Conservation (phyloP, 345 rosid species). For the Syzygium oleosum region DNA sequence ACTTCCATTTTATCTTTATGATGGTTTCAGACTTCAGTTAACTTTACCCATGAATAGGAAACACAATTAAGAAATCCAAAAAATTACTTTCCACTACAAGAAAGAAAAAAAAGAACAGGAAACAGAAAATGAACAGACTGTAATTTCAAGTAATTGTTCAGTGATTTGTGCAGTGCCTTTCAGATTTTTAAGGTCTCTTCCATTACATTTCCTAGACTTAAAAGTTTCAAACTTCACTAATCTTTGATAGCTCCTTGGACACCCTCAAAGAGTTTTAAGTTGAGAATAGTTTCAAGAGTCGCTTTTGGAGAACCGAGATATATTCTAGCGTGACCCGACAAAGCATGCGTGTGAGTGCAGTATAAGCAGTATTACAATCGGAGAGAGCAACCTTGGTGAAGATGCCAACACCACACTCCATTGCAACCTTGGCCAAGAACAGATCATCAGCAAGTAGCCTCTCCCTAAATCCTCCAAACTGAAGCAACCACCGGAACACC, state of each 20-base stretch:
- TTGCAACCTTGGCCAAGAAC: conserved; percentile 51
- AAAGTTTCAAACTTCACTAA: not conserved
- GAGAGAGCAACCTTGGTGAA: conserved; percentile 41
- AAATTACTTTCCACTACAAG: not conserved
- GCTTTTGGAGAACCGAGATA: not conserved
- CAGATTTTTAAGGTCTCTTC: not conserved
- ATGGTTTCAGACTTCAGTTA: not conserved
- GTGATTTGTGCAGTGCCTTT: not conserved
- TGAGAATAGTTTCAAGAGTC: not conserved
- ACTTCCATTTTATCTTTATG: not conserved
- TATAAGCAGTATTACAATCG: not conserved
- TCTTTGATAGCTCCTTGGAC: not conserved
- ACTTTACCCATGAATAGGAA: not conserved
- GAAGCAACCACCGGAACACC: conserved; percentile 43
- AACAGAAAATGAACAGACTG: not conserved
- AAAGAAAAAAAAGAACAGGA: not conserved
- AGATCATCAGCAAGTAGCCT: conserved; percentile 58
- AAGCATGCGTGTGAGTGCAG: not conserved
- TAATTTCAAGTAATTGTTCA: not conserved
- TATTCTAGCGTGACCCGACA: not conserved
- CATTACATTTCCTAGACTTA: not conserved
- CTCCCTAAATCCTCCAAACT: conserved; percentile 55
- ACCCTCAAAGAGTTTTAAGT: not conserved
- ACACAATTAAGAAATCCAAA: not conserved
- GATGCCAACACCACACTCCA: conserved; percentile 63